Base-by-base conservation (phyloP, 768 basidiomycete genomes). In the Naganishia randhawae region DNA sequence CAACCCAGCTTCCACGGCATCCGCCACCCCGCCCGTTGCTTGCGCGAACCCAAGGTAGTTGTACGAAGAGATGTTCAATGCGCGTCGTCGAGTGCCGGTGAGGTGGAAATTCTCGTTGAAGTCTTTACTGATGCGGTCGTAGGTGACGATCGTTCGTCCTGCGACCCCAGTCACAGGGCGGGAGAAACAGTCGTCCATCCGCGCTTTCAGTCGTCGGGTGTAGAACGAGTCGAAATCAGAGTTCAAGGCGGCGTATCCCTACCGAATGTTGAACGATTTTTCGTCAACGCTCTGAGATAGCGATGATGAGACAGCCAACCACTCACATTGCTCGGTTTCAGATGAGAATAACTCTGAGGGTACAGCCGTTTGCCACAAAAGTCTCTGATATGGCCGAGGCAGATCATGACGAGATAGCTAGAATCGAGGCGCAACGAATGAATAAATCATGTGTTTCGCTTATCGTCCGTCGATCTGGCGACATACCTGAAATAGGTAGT, bases 141-240 rank as follows among this genome's bases (percentile, higher is more conserved):
- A 85, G 66, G 90, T 84, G 50, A 87, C 80, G 75, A 96, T 90
- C 29, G 94, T 94, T 54, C 96, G 91, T 5, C 94, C 95, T 4
- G 96, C 91, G 33, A 98, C 95, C 37, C 92, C 92, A 0, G 95
- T 96, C 63, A 91, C 86, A 17, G 95, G 95, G 67, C 91, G 87
- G 1, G 88, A 86, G 82, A 97, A 98, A 76, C 92, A 95, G 77
- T 97, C 93, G 74, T 96, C 93, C 82, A 98, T 88, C 65, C 95
- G 91, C 13, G 85, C 84, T 79, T 98, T 98, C 72, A 98, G 86
- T 3, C 94, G 89, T 61, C 95, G 91, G 69, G 94, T 95, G 84
- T 98, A 98, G 83, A 98, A 99, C 7, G 96, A 98, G 80, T 98
- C 95, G 73, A 98, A 98, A 79, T 98, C 96, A 10, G 93, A 96